These are phyloP conservation scores for Luvunga scandens DNA, from an alignment of 345 rosid genomes.

Conservation along the genomic window DNA sequence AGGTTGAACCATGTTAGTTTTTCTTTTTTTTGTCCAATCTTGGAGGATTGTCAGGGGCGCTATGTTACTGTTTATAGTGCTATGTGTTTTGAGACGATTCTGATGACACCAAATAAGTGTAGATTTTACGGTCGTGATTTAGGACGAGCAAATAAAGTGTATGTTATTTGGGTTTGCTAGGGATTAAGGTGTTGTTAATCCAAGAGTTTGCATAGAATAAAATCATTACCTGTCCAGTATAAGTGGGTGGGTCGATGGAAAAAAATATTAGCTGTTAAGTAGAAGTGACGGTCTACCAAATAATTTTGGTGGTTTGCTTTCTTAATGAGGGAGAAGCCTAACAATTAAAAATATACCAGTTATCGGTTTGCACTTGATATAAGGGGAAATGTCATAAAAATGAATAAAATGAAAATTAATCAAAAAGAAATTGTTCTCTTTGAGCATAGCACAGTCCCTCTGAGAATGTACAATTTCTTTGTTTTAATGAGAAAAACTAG, in stretches of 20 bases:
- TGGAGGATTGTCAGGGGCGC: background rate
- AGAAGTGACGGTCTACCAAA: background rate
- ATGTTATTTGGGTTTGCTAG: background rate
- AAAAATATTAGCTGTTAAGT: too few species aligned
- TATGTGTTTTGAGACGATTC: background rate
- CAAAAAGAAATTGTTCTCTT: background rate
- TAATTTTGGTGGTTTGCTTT: background rate
- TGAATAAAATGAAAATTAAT: too few species aligned
- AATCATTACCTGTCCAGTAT: background rate
- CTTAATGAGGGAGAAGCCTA: background rate
- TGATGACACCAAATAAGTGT: background rate
- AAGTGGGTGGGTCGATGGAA: too few species aligned
- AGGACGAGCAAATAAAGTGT: background rate
- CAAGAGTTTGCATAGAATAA: background rate
- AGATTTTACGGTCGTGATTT: background rate
- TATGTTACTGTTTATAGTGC: background rate
- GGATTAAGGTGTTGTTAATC: background rate
- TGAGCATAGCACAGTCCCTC: background rate
- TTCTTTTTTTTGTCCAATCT: background rate
- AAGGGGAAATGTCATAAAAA: background rate
- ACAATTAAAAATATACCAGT: background rate
- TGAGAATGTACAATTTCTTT: background rate
- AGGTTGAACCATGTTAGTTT: too few species aligned
- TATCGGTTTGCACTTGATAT: background rate
- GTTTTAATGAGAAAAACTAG: background rate